Evolutionary conservation across 805 yeast species (phyloP).

Genomic region (Cyberlindnera subsufficiens): DNA sequence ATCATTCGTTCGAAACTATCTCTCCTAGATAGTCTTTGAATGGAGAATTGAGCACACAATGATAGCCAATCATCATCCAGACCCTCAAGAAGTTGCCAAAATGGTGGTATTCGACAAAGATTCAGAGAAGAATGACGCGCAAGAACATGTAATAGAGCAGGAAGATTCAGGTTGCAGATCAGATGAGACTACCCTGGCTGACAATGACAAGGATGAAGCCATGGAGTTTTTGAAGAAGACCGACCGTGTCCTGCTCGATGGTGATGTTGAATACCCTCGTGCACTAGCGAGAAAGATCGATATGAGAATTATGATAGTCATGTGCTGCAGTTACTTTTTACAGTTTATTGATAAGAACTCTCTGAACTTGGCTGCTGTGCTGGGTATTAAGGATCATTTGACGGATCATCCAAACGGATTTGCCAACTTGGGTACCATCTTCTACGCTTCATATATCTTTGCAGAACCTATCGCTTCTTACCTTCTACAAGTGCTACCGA

Average conservation of each 20-base stretch:
- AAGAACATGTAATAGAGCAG: background rate
- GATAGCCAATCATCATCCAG: too few species aligned
- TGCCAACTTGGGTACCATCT: conserved; percentile 47
- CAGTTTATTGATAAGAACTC: conserved; percentile 58
- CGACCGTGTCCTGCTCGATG: conserved; percentile 4
- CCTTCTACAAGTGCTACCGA: conserved; percentile 45
- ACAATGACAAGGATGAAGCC: conserved; percentile 21
- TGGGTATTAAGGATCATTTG: conserved; percentile 52
- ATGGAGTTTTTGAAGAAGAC: conserved; percentile 15
- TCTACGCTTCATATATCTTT: conserved; percentile 47
- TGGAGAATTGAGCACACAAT: too few species aligned
- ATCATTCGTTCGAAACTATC: too few species aligned
- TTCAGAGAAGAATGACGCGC: background rate
- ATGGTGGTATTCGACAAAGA: background rate
- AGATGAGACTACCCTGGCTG: conserved; percentile 12
- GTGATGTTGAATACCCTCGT: conserved; percentile 12
- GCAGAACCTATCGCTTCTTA: conserved; percentile 47
- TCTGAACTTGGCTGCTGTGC: conserved; percentile 55
- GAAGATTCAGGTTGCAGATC: conserved; percentile 2
- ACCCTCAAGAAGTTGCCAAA: too few species aligned
- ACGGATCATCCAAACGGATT: conserved; percentile 35
- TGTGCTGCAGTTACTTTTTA: conserved; percentile 48
- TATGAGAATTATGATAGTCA: conserved; percentile 37
- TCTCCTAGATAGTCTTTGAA: too few species aligned
- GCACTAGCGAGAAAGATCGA: conserved; percentile 37